Evolutionary conservation across 2,329 filamentous ascomycete genomes (phyloP).

Genomic region (Eurotiales sp.): DNA sequence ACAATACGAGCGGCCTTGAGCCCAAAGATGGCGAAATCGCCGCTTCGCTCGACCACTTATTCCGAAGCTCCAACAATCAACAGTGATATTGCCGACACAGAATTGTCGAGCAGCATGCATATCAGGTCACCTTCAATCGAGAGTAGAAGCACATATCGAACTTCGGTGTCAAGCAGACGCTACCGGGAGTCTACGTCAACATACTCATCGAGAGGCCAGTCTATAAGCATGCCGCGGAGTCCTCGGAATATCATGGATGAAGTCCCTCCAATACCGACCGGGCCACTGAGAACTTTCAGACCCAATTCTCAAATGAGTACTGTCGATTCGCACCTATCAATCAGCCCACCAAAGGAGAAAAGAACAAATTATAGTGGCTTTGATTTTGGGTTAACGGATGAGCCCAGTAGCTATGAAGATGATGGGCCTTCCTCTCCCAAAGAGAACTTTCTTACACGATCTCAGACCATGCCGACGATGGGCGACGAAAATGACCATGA

Average conservation of each 20-base stretch:
- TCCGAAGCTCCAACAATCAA: conserved; percentile 8
- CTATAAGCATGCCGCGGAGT: conserved; percentile 29
- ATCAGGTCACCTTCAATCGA: conserved; percentile 27
- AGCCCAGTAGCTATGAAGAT: conserved; percentile 11
- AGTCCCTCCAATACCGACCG: conserved; percentile 29
- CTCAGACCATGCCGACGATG: conserved; percentile 14
- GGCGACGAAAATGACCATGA: neutral
- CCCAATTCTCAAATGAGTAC: conserved; percentile 20
- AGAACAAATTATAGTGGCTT: conserved; percentile 25
- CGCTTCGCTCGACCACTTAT: conserved; percentile 1
- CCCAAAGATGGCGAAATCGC: conserved; percentile 9
- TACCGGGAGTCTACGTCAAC: conserved; percentile 33
- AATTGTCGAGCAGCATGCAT: conserved; percentile 14
- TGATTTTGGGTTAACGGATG: conserved; percentile 26
- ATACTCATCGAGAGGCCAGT: conserved; percentile 28
- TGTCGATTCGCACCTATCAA: conserved; percentile 24
- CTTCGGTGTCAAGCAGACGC: conserved; percentile 37
- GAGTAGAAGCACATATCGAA: conserved; percentile 38
- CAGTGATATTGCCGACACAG: conserved; percentile 11
- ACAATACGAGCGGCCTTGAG: conserved; percentile 9
- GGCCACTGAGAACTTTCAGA: conserved; percentile 22
- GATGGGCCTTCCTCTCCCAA: neutral
- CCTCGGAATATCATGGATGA: conserved; percentile 29
- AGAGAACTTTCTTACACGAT: conserved; percentile 9
- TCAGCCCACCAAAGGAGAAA: conserved; percentile 20